Base-by-base conservation (phyloP, 1,284 basidiomycete species). In the Clitocybe nebularis region DNA sequence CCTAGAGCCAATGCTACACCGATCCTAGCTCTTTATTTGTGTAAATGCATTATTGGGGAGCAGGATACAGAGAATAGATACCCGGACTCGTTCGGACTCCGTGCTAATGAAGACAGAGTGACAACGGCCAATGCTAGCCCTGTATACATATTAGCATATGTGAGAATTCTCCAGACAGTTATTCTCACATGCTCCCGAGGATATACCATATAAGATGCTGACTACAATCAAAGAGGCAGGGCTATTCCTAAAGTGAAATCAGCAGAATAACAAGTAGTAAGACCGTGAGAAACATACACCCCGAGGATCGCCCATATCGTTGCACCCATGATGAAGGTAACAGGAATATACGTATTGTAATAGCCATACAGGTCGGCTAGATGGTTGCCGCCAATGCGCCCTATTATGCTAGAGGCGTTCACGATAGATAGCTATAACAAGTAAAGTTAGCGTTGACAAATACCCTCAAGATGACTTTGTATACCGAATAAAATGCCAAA, bases 401-500 rank as follows among this genome's bases (percentile, higher is more conserved):
- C 53, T 17, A 58, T 30, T 19, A 46, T 49, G 28, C 51, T 42
- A 13, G 51, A 39, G 4, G 52, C 58, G 17, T 60, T 58, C 5
- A 58, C 21, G 14, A 58, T 57, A 4, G 55, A 51, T 19, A 60
- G 46, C 55, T 59, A 5, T n/a, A 34, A 16, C 3, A 16, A 32
- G 9, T 13, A 32, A n/a, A 26, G 24, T 6, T 8, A 9, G 24
- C 11, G 17, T 13, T 28, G 13, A 22, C 23, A 24, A 24, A 30
- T n/a, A 26, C 22, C 53, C 10, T n/a, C n/a, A n/a, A n/a, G n/a
- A n/a, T n/a, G n/a, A n/a, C n/a, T n/a, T n/a, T n/a, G n/a, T n/a
- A n/a, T 36, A 59, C 56, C 13, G 57, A 60, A 42, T 60, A 60
- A 25, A 58, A 58, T 6, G 56, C 54, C 7, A 58, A 39, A 4